Evolutionary conservation across 1,284 basidiomycete species (phyloP).

Genomic region (Inonotus hispidus): DNA sequence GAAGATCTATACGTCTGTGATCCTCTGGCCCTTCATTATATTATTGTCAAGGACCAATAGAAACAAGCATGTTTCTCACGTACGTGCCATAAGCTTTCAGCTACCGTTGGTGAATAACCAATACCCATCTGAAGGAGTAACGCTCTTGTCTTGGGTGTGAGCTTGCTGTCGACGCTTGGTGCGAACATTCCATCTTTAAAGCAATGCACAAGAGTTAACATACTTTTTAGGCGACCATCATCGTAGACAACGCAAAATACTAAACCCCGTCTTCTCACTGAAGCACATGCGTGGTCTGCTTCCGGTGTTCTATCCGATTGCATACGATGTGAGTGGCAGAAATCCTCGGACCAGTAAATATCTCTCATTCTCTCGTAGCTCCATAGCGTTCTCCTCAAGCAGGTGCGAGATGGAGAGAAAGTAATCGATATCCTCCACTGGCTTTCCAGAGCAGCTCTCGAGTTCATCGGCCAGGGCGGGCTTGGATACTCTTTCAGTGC

Average conservation of each 20-base stretch:
- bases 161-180: slow-evolving; percentile 12
- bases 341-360: not conserved
- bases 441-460: slow-evolving; percentile 45
- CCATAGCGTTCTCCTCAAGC: slow-evolving; percentile 20
- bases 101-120: not conserved
- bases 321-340: not conserved
- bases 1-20: slow-evolving; percentile 25
- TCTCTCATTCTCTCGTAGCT: slow-evolving; percentile 16
- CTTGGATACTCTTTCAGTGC: slow-evolving; percentile 50
- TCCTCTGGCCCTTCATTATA: slow-evolving; percentile 24
- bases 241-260: slow-evolving; percentile 13
- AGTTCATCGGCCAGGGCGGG: slow-evolving; percentile 43
- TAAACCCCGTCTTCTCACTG: slow-evolving; percentile 19
- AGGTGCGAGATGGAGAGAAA: slow-evolving; percentile 19
- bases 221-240: slow-evolving; percentile 10
- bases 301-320: slow-evolving; percentile 12
- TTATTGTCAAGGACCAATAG: slow-evolving; percentile 27
- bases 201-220: not conserved
- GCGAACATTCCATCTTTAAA: not conserved
- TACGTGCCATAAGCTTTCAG: not conserved
- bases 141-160: slow-evolving; percentile 1
- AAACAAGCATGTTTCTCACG: slow-evolving; percentile 14
- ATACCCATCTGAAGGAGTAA: not conserved
- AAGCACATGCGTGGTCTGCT: slow-evolving; percentile 12
- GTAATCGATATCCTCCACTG: slow-evolving; percentile 43